Percentiles rank a stretch among this genome's conserved stretches.
phyloP scores from a whole-genome alignment of 805 yeast genomes.

The Metschnikowia arizonensis region DNA sequence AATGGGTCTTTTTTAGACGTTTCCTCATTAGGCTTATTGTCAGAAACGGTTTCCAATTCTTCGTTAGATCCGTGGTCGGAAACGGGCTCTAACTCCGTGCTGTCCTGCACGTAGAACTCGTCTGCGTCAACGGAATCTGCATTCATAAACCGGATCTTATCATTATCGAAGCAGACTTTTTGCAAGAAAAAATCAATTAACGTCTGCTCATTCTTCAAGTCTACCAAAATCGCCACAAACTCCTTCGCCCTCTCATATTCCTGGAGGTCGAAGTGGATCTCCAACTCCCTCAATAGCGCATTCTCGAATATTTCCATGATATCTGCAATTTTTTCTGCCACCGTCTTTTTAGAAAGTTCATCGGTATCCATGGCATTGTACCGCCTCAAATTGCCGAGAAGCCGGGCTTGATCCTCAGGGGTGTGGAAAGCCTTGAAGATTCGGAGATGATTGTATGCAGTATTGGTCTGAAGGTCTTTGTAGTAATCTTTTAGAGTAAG shows the following conservation, averaged over 20 bases:
- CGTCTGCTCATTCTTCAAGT: slow-evolving; percentile 39
- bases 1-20: no score
- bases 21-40: not conserved
- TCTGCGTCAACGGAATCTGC: slow-evolving; percentile 26
- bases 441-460: slow-evolving; percentile 38
- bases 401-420: slow-evolving; percentile 50
- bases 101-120: slow-evolving; percentile 20
- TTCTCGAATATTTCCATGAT: slow-evolving; percentile 66
- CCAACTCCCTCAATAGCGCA: slow-evolving; percentile 67
- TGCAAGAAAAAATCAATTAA: slow-evolving; percentile 43
- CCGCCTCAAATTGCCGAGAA: slow-evolving; percentile 37
- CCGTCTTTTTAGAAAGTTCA: slow-evolving; percentile 26
- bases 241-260: slow-evolving; percentile 39
- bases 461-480: slow-evolving; percentile 41
- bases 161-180: slow-evolving; percentile 39
- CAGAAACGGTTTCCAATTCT: not conserved
- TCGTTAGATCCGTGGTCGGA: not conserved
- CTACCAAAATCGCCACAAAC: slow-evolving; percentile 34
- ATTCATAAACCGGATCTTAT: slow-evolving; percentile 26
- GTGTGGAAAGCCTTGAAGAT: slow-evolving; percentile 45
- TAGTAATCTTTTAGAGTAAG: slow-evolving; percentile 41
- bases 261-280: slow-evolving; percentile 47
- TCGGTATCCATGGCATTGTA: slow-evolving; percentile 35
- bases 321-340: slow-evolving; percentile 45
- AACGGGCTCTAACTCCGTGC: not conserved